Conservation (phyloP, 331 rosid species). For the Rosa hybrid region DNA sequence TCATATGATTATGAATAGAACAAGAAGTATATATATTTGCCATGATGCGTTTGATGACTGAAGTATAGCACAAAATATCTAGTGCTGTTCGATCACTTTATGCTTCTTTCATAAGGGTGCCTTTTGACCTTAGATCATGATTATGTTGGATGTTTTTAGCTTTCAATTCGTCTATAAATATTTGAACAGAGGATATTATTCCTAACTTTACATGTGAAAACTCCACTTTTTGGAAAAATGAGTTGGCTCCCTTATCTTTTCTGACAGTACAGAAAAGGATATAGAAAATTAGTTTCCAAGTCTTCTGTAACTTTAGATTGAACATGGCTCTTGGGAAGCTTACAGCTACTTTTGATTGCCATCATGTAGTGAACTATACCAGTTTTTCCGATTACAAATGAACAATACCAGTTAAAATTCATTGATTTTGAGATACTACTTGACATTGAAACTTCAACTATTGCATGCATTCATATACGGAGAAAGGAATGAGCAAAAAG, state of each 20-base stretch:
- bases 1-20: background rate
- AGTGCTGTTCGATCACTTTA: background rate
- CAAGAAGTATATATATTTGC: background rate
- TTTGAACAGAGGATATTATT: background rate
- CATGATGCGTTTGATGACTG: background rate
- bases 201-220: background rate
- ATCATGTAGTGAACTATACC: background rate
- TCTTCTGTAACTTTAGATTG: background rate
- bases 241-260: background rate
- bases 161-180: background rate
- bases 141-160: background rate
- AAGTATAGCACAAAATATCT: background rate
- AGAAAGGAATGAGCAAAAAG: background rate
- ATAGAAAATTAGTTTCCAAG: background rate
- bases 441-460: background rate
- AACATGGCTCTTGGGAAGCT: background rate
- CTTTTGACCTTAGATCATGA: conserved; percentile 6
- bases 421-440: background rate
- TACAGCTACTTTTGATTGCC: background rate
- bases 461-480: background rate
- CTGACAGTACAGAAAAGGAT: background rate
- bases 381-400: background rate
- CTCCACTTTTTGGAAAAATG: background rate
- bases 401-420: background rate
- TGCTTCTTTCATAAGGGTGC: background rate